These are phyloP conservation scores for Geosmithia putterillii DNA, from an alignment of 2,329 filamentous ascomycete species.

Conservation along the genomic window DNA sequence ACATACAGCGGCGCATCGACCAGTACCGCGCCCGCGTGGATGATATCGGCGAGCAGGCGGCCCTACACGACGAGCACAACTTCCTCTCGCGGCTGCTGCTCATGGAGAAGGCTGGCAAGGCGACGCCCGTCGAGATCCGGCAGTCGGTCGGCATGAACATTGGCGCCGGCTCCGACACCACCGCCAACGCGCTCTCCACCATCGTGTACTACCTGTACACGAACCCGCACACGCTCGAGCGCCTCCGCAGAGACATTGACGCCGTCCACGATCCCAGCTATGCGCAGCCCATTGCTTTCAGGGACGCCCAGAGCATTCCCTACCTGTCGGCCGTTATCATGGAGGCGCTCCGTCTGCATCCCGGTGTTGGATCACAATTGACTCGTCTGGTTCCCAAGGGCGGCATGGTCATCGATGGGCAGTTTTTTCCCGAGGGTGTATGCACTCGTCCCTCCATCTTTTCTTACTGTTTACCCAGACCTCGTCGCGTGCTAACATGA, in stretches of 20 bases:
- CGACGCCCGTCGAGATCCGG: background rate
- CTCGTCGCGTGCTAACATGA: background rate
- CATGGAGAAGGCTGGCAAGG: conserved; percentile 7
- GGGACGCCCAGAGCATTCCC: conserved; percentile 15
- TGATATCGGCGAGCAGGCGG: background rate
- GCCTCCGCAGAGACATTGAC: conserved; percentile 12
- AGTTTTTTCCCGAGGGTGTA: background rate
- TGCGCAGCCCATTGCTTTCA: conserved; percentile 10
- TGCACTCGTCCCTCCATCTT: background rate
- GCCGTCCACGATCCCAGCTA: conserved; percentile 3
- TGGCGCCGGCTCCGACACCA: conserved; percentile 28
- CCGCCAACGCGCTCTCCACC: conserved; percentile 29
- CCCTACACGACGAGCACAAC: background rate
- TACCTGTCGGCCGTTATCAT: conserved; percentile 30
- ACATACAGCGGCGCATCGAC: no score
- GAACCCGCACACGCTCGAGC: conserved; percentile 9
- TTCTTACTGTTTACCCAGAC: background rate
- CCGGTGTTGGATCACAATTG: conserved; percentile 30
- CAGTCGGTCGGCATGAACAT: conserved; percentile 13
- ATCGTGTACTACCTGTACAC: conserved; percentile 30
- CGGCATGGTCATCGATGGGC: conserved; percentile 23
- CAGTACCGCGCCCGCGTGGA: background rate
- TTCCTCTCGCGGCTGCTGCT: conserved; percentile 14
- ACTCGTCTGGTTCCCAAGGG: conserved; percentile 30
- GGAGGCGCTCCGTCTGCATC: conserved; percentile 34